Percentiles rank a stretch among this genome's conserved stretches.
Evolutionary conservation across 2,329 filamentous ascomycete genomes (phyloP).

Genomic region (Talaromyces amestolkiae): DNA sequence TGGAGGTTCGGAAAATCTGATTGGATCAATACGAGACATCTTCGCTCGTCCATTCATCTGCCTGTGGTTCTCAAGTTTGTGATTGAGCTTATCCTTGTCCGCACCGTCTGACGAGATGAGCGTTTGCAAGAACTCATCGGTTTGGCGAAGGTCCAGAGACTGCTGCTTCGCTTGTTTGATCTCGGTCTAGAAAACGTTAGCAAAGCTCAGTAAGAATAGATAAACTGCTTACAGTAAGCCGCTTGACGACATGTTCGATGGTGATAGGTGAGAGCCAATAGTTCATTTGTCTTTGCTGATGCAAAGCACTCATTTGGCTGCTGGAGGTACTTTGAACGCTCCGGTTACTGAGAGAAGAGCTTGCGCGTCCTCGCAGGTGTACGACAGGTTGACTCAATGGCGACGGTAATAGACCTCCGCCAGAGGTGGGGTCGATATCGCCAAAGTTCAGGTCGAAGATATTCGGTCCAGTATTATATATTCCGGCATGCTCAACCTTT

Average conservation of each 20-base stretch:
- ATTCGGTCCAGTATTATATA: slow-evolving; percentile 68
- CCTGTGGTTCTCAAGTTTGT: slow-evolving; percentile 42
- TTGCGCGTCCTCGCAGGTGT: slow-evolving; percentile 67
- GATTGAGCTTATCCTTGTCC: slow-evolving; percentile 47
- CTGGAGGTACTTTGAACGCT: slow-evolving; percentile 55
- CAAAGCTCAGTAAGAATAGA: neutral
- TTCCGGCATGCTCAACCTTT: slow-evolving; percentile 91
- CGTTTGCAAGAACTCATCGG: slow-evolving; percentile 74
- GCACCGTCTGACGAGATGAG: slow-evolving; percentile 70
- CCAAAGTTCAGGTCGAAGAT: slow-evolving; percentile 87
- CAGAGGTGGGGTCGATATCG: slow-evolving; percentile 76
- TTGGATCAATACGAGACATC: slow-evolving; percentile 65
- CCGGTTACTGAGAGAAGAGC: slow-evolving; percentile 65
- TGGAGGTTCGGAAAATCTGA: slow-evolving; percentile 88
- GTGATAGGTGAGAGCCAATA: slow-evolving; percentile 87
- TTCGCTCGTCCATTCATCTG: slow-evolving; percentile 49
- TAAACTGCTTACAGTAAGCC: slow-evolving; percentile 60
- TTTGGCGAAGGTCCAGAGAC: slow-evolving; percentile 77
- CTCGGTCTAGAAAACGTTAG: slow-evolving; percentile 63
- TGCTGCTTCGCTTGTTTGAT: slow-evolving; percentile 88
- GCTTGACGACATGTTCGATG: slow-evolving; percentile 91
- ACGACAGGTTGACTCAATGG: slow-evolving; percentile 62
- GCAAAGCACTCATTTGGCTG: slow-evolving; percentile 57
- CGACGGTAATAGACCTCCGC: slow-evolving; percentile 68
- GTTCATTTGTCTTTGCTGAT: slow-evolving; percentile 72